These are phyloP conservation scores for Fraxinus dipetala DNA, from an alignment of 305 asterid species.

Conservation along the genomic window DNA sequence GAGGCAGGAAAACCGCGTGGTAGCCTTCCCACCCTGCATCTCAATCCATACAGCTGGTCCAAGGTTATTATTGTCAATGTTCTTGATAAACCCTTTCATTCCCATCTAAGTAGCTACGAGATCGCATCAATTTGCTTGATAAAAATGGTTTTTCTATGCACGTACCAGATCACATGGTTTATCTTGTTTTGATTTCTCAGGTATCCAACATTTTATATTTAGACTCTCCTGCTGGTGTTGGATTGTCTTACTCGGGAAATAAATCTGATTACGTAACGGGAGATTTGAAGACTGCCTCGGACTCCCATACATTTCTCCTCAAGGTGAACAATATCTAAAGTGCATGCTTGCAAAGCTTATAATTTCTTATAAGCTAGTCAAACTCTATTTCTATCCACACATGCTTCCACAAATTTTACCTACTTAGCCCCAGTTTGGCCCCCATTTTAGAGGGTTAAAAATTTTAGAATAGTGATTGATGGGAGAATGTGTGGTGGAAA, in stretches of 20 bases:
- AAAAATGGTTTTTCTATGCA: not conserved
- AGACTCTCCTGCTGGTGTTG: conserved; percentile 96
- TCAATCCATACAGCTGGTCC: conserved; percentile 90
- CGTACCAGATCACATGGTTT: not conserved
- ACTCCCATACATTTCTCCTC: conserved; percentile 78
- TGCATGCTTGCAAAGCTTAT: not conserved
- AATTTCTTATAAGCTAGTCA: not conserved
- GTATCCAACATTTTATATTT: conserved; percentile 71
- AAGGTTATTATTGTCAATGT: conserved; percentile 51
- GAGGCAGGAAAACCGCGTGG: conserved; percentile 50
- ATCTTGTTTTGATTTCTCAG: conserved; percentile 33
- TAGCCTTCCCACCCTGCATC: conserved; percentile 74
- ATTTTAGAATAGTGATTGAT: too few species aligned
- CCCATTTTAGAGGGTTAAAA: too few species aligned
- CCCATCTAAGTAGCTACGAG: conserved; percentile 2
- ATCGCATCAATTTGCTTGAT: not conserved
- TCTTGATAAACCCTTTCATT: not conserved
- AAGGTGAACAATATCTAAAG: conserved; percentile 47
- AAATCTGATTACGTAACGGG: conserved; percentile 69
- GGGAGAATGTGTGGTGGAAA: too few species aligned
- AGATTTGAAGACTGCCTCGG: conserved; percentile 75
- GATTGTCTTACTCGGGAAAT: conserved; percentile 72
- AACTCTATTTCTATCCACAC: not conserved
- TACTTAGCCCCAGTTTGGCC: not conserved
- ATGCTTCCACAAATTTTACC: not conserved